These are phyloP conservation scores for Fonsecaea pugnacius DNA, from an alignment of 2,329 filamentous ascomycete species.

Conservation along the genomic window DNA sequence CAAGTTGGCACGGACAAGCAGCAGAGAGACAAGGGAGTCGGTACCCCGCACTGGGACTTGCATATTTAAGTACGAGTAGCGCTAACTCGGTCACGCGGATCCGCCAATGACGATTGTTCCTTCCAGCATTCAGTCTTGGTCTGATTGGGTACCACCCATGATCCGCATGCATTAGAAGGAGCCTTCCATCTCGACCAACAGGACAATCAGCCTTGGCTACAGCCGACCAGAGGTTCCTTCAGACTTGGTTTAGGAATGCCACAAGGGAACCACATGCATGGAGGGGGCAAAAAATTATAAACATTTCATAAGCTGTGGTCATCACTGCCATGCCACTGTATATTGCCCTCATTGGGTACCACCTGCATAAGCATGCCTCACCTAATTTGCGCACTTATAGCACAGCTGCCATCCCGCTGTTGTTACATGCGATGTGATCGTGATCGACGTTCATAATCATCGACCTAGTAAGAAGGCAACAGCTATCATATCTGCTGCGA, in stretches of 20 bases:
- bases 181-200: no score
- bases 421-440: not conserved
- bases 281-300: no score
- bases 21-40: not conserved
- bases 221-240: no score
- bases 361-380: not conserved
- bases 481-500: not conserved
- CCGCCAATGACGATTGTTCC: not conserved
- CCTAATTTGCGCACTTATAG: not conserved
- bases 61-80: not conserved
- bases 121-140: not conserved
- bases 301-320: no score
- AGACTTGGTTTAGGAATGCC: no score
- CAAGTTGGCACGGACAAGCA: conserved; percentile 7
- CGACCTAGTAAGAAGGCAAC: not conserved
- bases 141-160: not conserved
- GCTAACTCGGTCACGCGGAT: not conserved
- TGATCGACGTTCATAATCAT: not conserved
- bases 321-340: not conserved
- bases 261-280: no score
- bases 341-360: not conserved
- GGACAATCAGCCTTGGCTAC: no score
- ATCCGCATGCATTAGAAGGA: not conserved
- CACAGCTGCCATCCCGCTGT: not conserved
- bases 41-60: not conserved